A percentile compares a stretch with the other conserved stretches of the same genome.
These are phyloP conservation scores for Spinellus fusiger DNA, from an alignment of 192 early-diverging fungal genomes.

Conservation along the genomic window DNA sequence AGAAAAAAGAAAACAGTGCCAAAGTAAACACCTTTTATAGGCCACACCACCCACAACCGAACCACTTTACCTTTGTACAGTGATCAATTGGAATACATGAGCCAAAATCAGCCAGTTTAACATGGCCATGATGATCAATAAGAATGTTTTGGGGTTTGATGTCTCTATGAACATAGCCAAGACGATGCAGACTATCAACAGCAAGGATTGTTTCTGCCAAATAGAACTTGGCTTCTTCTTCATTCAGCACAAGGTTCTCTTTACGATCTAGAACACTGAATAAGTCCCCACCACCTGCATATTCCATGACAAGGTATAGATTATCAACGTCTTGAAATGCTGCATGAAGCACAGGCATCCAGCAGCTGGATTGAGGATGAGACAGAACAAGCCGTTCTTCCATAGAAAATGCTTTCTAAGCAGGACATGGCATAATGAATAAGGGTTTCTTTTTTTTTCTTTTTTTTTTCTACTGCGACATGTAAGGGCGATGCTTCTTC, in stretches of 20 bases:
- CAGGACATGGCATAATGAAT: conserved; percentile 41
- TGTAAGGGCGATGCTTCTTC: too few relatives aligned
- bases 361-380: conserved; percentile 50
- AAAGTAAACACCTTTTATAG: too few relatives aligned
- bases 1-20: too few relatives aligned
- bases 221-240: conserved; percentile 80
- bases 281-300: conserved; percentile 92
- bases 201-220: conserved; percentile 81
- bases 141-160: conserved; percentile 63
- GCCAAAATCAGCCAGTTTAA: conserved; percentile 66
- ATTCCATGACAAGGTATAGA: conserved; percentile 97
- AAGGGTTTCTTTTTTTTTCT: too few relatives aligned
- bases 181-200: conserved; percentile 72
- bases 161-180: conserved; percentile 88
- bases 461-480: too few relatives aligned
- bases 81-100: conserved; percentile 65
- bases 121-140: conserved; percentile 52
- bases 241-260: conserved; percentile 64
- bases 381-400: conserved; percentile 77
- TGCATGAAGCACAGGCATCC: conserved; percentile 66
- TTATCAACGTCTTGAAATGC: conserved; percentile 82
- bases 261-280: conserved; percentile 88
- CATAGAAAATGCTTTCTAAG: conserved; percentile 81
- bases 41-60: too few relatives aligned
- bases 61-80: conserved; percentile 25